Evolutionary conservation across 2,329 filamentous ascomycete species (phyloP).

Genomic region (Ophiocordyceps sinensis): DNA sequence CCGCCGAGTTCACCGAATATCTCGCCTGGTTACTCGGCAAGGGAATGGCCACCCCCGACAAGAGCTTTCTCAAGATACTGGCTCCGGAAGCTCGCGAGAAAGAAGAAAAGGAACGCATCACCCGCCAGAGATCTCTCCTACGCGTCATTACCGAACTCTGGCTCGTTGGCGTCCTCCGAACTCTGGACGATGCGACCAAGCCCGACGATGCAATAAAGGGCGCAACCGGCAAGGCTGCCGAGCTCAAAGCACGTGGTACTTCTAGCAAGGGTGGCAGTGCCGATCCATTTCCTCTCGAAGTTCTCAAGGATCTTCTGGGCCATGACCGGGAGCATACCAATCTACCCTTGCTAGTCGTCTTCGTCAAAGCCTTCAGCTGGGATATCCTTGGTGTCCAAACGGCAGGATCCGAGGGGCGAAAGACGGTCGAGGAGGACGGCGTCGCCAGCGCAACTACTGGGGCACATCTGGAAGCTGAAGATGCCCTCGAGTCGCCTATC

Average conservation of each 20-base stretch:
- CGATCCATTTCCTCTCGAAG: slow-evolving; percentile 90
- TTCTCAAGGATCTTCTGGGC: slow-evolving; percentile 90
- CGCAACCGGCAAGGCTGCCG: slow-evolving; percentile 47
- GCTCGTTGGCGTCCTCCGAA: slow-evolving; percentile 79
- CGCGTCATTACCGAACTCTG: slow-evolving; percentile 91
- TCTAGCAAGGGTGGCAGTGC: slow-evolving; percentile 47
- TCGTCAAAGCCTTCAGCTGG: slow-evolving; percentile 94
- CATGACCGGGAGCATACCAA: slow-evolving; percentile 90
- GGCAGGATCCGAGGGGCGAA: slow-evolving; percentile 61
- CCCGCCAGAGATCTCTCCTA: slow-evolving; percentile 71
- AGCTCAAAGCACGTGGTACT: slow-evolving; percentile 37
- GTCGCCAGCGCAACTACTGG: slow-evolving; percentile 33
- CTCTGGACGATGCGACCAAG: slow-evolving; percentile 51
- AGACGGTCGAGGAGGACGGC: slow-evolving; percentile 70
- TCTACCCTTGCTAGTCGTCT: slow-evolving; percentile 79
- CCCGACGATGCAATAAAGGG: slow-evolving; percentile 50
- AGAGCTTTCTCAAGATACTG: slow-evolving; percentile 63
- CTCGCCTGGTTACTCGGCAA: slow-evolving; percentile 87
- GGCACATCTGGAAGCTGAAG: slow-evolving; percentile 13
- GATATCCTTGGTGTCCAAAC: slow-evolving; percentile 76
- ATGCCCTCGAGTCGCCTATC: slow-evolving; percentile 27
- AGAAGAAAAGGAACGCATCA: slow-evolving; percentile 87
- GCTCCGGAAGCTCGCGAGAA: slow-evolving; percentile 74
- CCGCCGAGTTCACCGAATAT: slow-evolving; percentile 77
- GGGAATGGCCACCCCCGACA: slow-evolving; percentile 83